Conservation (phyloP, 371 early-diverging fungal species). For the Mucor saturninus region DNA sequence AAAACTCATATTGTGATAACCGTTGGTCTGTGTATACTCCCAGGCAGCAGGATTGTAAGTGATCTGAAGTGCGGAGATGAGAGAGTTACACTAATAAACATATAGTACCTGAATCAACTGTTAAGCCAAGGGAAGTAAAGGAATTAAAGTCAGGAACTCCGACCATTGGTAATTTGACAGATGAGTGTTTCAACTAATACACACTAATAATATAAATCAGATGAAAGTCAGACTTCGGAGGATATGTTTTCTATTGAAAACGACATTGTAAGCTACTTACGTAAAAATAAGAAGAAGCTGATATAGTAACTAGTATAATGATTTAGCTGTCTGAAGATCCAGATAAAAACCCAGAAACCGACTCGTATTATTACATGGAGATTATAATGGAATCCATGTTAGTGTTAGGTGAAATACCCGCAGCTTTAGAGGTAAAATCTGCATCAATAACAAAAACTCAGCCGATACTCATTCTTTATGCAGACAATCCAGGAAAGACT, state of each 20-base stretch:
- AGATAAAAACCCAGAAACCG: conserved; percentile 84
- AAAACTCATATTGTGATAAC: conserved; percentile 73
- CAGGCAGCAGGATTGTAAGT: conserved; percentile 64
- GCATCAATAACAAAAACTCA: background rate
- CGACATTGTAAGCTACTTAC: conserved; percentile 37
- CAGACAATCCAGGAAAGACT: conserved; percentile 74
- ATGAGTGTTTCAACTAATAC: background rate
- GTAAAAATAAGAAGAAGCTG: background rate
- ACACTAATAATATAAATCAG: background rate
- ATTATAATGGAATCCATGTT: conserved; percentile 83
- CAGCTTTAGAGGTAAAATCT: conserved; percentile 69
- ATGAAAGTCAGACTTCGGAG: conserved; percentile 14
- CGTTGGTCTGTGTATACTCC: conserved; percentile 63
- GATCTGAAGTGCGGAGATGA: background rate
- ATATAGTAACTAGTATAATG: background rate
- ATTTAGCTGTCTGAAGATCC: conserved; percentile 72
- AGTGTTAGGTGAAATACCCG: conserved; percentile 76
- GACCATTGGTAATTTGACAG: background rate
- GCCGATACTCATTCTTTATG: background rate
- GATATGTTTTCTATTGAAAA: conserved; percentile 49
- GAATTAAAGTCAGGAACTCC: conserved; percentile 6
- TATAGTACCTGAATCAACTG: conserved; percentile 54
- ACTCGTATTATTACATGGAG: conserved; percentile 90
- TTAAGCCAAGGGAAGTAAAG: conserved; percentile 43
- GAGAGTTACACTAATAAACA: background rate